Base-by-base conservation (phyloP, 2,329 filamentous ascomycete genomes). In the Epichloe amarillans region DNA sequence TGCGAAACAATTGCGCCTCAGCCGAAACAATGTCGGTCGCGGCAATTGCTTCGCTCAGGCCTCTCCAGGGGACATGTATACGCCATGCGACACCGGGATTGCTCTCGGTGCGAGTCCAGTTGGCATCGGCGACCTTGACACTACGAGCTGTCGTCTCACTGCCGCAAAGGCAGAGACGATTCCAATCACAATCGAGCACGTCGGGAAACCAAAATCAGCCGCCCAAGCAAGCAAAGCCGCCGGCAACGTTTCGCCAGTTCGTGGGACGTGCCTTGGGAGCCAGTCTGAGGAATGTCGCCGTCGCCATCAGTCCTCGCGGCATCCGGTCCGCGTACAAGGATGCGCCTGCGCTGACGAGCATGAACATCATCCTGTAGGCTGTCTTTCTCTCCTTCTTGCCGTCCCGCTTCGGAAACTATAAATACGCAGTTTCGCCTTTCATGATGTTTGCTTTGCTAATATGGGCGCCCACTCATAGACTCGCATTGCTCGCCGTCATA, bases 261-360 rank as follows among this genome's bases (percentile, higher is more conserved):
- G 46, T 57, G 2, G 56, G 60, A 0, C 62, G 62, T 10, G 61
- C 63, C 5, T 59, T 69, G 7, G 61, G 59, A 12, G 64, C 60
- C 41, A 63, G 63, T 36, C 53, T 69, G 43, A 62, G 66, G 30
- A 69, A 68, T 50, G 56, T 67, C 12, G 57, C 54, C 5, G 58
- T 64, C 21, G 61, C 65, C 2, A 33, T 67, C 50, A 69, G 64
- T 36, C 66, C 66, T 23, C 63, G 60, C 37, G 65, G 65, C 15
- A 62, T 69, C 17, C 62, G 60, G 37, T 59, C 61, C 36, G 64
- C 65, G 1, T 69, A 60, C 53, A 62, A 58, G 39, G 63, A 68
- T 37, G 61, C 60, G 5, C 67, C 67, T 0, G 59, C 53, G 5
- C 50, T 58, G 17, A 66, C 62, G 5, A 57, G 58, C 35, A 53